A percentile compares a stretch with the other conserved stretches of the same genome.
These are phyloP conservation scores for Geopyxis carbonaria DNA, from an alignment of 495 filamentous ascomycete genomes.

Conservation along the genomic window DNA sequence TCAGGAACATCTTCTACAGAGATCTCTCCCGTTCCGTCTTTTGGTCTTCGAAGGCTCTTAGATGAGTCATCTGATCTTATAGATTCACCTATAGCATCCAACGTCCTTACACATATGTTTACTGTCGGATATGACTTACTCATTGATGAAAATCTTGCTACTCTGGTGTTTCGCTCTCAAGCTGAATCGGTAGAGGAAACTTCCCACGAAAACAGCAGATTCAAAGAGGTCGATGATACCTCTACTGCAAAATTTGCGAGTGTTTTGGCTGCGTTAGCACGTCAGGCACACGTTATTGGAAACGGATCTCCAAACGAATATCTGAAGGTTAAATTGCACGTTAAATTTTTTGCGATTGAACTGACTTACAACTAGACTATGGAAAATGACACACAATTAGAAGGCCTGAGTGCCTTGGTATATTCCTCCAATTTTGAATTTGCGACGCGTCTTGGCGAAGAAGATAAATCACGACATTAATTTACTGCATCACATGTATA, in stretches of 20 bases:
- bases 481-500: no score
- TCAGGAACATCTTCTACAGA: constrained; percentile 53
- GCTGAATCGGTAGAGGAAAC: background rate
- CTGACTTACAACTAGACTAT: constrained; percentile 30
- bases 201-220: background rate
- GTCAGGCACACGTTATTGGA: constrained; percentile 79
- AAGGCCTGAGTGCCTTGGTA: constrained; percentile 84
- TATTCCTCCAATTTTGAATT: constrained; percentile 65
- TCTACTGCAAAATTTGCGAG: constrained; percentile 67
- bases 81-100: constrained; percentile 75
- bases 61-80: constrained; percentile 93
- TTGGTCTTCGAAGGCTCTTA: constrained; percentile 61
- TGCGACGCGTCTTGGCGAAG: constrained; percentile 14
- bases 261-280: constrained; percentile 66
- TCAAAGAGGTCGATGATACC: constrained; percentile 1
- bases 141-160: constrained; percentile 57
- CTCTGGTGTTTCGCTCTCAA: constrained; percentile 55
- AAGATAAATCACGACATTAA: no score
- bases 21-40: constrained; percentile 9
- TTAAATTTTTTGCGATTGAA: constrained; percentile 6
- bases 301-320: constrained; percentile 73
- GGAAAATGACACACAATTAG: constrained; percentile 70
- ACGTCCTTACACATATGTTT: constrained; percentile 68
- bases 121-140: constrained; percentile 72
- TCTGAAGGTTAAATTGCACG: constrained; percentile 33